Percentiles rank a stretch among this genome's conserved stretches.
These are phyloP conservation scores for Aphanomyces astaci DNA, from an alignment of 352 stramenopile genomes.

Conservation along the genomic window DNA sequence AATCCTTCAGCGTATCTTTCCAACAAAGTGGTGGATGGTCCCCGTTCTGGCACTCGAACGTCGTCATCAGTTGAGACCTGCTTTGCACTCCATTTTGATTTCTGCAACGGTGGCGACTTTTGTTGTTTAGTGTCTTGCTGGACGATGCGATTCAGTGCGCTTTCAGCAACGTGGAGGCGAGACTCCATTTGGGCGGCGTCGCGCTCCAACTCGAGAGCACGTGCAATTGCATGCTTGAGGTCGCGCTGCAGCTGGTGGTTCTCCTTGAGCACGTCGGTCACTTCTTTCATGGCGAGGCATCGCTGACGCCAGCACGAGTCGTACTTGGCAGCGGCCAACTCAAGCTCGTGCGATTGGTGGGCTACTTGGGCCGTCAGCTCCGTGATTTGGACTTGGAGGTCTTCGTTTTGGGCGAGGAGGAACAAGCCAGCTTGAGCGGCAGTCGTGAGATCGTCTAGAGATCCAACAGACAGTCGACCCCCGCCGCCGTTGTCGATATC, in stretches of 20 bases:
- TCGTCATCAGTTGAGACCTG: too few relatives aligned
- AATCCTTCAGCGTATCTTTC: too few relatives aligned
- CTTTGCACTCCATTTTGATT: too few relatives aligned
- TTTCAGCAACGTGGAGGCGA: background rate
- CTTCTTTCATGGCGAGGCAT: conserved; percentile 1
- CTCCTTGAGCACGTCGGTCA: background rate
- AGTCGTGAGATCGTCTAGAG: background rate
- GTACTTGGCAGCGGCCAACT: background rate
- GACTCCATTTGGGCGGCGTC: background rate
- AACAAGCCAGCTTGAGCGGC: background rate
- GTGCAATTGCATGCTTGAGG: background rate
- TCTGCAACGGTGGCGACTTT: background rate
- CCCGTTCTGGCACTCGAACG: too few relatives aligned
- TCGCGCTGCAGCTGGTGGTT: background rate
- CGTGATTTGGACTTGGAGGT: background rate
- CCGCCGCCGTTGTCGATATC: background rate
- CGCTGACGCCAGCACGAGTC: background rate
- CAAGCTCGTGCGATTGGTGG: background rate
- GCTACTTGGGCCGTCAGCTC: background rate
- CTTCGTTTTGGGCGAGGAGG: background rate
- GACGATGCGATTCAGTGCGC: background rate
- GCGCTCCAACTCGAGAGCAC: background rate
- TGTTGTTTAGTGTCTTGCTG: background rate
- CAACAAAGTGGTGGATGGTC: too few relatives aligned
- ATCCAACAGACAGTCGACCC: background rate